Conservation (phyloP, 2,329 filamentous ascomycete genomes). For the Penicillium sp. region DNA sequence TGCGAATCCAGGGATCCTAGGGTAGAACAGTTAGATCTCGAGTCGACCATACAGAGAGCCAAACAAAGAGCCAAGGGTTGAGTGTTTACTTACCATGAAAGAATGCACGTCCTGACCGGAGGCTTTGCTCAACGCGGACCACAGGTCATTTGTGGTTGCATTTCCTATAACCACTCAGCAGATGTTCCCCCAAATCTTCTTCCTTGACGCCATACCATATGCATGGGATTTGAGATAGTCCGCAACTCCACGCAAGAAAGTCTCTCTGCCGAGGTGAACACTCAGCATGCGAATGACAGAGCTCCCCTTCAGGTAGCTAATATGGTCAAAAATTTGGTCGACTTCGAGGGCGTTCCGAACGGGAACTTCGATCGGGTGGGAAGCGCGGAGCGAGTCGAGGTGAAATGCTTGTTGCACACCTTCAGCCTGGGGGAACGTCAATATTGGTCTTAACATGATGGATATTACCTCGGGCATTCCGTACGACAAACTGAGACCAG, state of each 20-base stretch:
- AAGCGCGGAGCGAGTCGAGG: conserved; percentile 84
- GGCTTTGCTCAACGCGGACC: conserved; percentile 81
- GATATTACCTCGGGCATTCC: conserved; percentile 55
- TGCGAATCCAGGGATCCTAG: conserved; percentile 81
- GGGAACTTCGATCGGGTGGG: conserved; percentile 93
- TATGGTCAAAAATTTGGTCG: conserved; percentile 96
- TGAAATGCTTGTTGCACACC: conserved; percentile 87
- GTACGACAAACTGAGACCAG: conserved; percentile 91
- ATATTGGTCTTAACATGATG: conserved; percentile 32
- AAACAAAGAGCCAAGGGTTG: neutral
- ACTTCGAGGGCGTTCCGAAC: conserved; percentile 92
- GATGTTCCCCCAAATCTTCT: neutral
- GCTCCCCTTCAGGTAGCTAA: conserved; percentile 95
- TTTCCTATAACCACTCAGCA: conserved; percentile 49
- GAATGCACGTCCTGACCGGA: conserved; percentile 81
- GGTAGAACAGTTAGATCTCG: conserved; percentile 10
- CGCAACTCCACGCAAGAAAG: conserved; percentile 85
- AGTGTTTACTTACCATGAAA: conserved; percentile 65
- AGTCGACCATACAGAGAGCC: neutral
- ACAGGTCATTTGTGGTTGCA: conserved; percentile 87
- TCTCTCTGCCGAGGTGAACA: conserved; percentile 80
- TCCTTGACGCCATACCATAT: conserved; percentile 57
- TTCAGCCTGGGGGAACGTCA: conserved; percentile 63
- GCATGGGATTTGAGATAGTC: conserved; percentile 85
- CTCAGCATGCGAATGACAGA: conserved; percentile 96